Evolutionary conservation across 208 protist genomes (phyloP).

Genomic region (Acanthamoeba comandoni): DNA sequence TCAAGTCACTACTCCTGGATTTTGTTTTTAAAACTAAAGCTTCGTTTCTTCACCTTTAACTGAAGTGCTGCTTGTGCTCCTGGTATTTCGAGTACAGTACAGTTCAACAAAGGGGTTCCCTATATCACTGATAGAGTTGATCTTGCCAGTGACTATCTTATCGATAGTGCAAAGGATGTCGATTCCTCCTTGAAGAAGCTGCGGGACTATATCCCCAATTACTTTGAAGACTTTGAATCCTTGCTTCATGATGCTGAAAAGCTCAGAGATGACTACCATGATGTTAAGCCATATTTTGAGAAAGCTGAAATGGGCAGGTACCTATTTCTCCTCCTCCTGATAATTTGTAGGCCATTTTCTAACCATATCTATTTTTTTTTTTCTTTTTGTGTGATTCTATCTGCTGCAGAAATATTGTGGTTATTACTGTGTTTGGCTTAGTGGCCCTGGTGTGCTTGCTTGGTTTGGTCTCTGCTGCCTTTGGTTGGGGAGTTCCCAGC

Average conservation of each 20-base stretch:
- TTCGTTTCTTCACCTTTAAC: no score
- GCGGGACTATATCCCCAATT: no score
- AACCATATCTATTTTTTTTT: neutral
- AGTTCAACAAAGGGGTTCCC: slow-evolving; percentile 18
- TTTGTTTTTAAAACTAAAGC: no score
- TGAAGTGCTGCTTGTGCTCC: slow-evolving; percentile 36
- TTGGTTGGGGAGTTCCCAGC: slow-evolving; percentile 45
- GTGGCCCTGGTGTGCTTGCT: slow-evolving; percentile 20
- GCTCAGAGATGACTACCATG: no score
- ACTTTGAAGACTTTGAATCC: no score
- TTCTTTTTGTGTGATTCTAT: slow-evolving; percentile 4
- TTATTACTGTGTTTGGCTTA: neutral
- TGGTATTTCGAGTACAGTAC: slow-evolving; percentile 30
- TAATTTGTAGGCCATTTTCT: no score
- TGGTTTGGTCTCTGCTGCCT: slow-evolving; percentile 39
- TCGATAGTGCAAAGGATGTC: slow-evolving; percentile 18
- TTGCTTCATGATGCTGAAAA: no score
- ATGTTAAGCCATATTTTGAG: no score
- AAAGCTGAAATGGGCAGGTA: no score
- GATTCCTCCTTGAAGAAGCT: slow-evolving; percentile 7
- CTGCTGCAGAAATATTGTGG: slow-evolving; percentile 12
- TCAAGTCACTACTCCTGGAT: no score
- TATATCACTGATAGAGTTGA: slow-evolving; percentile 48
- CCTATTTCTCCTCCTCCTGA: no score
- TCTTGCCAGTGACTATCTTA: slow-evolving; percentile 18